These are phyloP conservation scores for Mucor racemosus DNA, from an alignment of 371 early-diverging fungal species.

Conservation along the genomic window DNA sequence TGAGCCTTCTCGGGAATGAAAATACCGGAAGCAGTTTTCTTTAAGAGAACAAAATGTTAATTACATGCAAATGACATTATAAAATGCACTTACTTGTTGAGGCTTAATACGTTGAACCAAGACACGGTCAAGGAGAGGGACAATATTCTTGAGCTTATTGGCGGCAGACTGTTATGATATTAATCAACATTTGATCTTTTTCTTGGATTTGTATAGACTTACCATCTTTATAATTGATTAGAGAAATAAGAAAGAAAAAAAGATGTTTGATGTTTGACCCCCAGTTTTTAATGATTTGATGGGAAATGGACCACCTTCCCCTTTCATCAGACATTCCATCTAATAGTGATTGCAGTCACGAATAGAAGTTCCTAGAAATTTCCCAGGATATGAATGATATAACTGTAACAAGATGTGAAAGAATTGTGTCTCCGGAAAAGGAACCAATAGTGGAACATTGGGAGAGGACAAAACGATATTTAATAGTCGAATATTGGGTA, in stretches of 20 bases:
- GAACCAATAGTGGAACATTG: too few relatives aligned
- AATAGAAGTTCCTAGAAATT: slow-evolving; percentile 15
- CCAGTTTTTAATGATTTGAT: neutral
- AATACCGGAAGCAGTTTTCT: slow-evolving; percentile 96
- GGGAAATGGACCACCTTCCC: neutral
- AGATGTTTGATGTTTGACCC: neutral
- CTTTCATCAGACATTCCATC: neutral
- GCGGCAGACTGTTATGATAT: slow-evolving; percentile 36
- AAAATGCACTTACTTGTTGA: slow-evolving; percentile 70
- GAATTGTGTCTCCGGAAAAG: too few relatives aligned
- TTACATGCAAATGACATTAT: too few relatives aligned
- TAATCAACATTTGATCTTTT: neutral
- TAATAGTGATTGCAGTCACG: slow-evolving; percentile 8
- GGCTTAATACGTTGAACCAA: slow-evolving; percentile 97
- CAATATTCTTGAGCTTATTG: slow-evolving; percentile 55
- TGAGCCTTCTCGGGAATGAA: slow-evolving; percentile 97
- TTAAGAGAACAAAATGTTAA: neutral
- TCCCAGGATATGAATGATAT: slow-evolving; percentile 5
- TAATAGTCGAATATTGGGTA: too few relatives aligned
- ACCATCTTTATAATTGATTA: slow-evolving; percentile 11
- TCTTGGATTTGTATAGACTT: neutral
- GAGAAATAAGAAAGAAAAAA: neutral
- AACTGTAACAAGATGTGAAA: too few relatives aligned
- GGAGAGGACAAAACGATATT: too few relatives aligned
- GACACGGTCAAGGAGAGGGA: slow-evolving; percentile 94